Percentiles rank a stretch among this genome's conserved stretches.
phyloP scores from a whole-genome alignment of 2,329 filamentous ascomycete genomes.

The Fusarium sp. region DNA sequence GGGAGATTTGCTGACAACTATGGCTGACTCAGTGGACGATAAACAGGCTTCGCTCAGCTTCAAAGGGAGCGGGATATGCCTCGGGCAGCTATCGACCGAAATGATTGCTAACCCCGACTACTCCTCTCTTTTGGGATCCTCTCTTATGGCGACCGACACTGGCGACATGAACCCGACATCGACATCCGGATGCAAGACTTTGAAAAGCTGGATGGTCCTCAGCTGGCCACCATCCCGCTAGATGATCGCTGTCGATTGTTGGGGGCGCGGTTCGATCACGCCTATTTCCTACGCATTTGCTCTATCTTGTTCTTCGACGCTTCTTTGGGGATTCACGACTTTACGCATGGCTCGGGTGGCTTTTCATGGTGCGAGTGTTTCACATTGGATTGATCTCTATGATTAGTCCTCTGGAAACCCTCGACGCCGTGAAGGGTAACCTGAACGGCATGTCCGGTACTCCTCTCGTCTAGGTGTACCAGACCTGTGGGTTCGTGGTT shows the following conservation, averaged over 20 bases:
- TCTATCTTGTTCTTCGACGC: conserved; percentile 56
- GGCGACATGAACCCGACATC: conserved; percentile 41
- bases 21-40: conserved; percentile 85
- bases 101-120: conserved; percentile 39
- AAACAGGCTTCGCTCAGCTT: conserved; percentile 85
- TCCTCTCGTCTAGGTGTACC: conserved; percentile 40
- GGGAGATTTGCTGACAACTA: conserved; percentile 73
- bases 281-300: conserved; percentile 48
- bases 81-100: conserved; percentile 52
- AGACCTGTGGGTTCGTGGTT: conserved; percentile 38
- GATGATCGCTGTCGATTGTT: conserved; percentile 42
- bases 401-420: conserved; percentile 17
- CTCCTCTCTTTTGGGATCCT: conserved; percentile 28
- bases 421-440: conserved; percentile 34
- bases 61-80: conserved; percentile 67
- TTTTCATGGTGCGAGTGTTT: conserved; percentile 35
- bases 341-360: conserved; percentile 52
- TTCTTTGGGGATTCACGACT: conserved; percentile 47
- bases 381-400: conserved; percentile 13
- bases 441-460: conserved; percentile 54
- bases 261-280: conserved; percentile 39
- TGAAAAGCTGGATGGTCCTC: conserved; percentile 31
- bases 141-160: conserved; percentile 38
- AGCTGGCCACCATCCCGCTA: conserved; percentile 35
- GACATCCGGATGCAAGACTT: conserved; percentile 41